Evolutionary conservation across 345 rosid genomes (phyloP), one percentile per base, ranked within the genome.

Genomic region (Conringia planisiliqua): DNA sequence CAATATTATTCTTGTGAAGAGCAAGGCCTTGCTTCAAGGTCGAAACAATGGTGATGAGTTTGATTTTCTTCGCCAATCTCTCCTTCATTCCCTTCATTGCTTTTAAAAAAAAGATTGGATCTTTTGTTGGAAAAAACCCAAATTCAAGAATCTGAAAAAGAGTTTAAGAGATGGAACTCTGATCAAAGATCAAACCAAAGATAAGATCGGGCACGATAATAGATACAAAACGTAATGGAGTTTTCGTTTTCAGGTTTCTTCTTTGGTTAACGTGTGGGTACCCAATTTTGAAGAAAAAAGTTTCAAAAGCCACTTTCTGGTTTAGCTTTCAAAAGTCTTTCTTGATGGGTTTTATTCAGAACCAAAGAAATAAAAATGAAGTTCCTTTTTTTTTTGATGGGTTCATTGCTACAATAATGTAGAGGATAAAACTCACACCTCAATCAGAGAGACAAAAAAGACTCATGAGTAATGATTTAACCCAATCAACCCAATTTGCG

Each of bases 81-180:
- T 84, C 97, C 72, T 83, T 89, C 85, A 86, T 79, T 75, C 86
- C 84, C 54, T 84, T 88, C 96, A 90, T 78, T 46, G 33, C 71
- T 62, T 18, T 0, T 10, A 27, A 73, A 74, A 46, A 8, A 54
- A 65, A 74, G 33, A 4, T 13, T 47, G 35, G 46, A 75, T 39
- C 46, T 60, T 74, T 57, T 22, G 0, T 24, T 14, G 17, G 48
- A 12, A 6, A 12, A 57, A 59, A 55, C 5, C 9, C 36, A 36
- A 68, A 50, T 50, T 76, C 60, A 64, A 64, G 71, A 70, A 70
- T 54, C 66, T 10, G 66, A 76, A 43, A 22, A 20, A 60, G 17
- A 12, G 58, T 17, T 17, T 0, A n/a, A 69, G 75, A 62, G 60
- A 76, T 55, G 40, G 44, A 52, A 6, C 16, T 44, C 5, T 4